Evolutionary conservation across 257 asterid genomes (phyloP).

Genomic region (Penstemon barbatus): DNA sequence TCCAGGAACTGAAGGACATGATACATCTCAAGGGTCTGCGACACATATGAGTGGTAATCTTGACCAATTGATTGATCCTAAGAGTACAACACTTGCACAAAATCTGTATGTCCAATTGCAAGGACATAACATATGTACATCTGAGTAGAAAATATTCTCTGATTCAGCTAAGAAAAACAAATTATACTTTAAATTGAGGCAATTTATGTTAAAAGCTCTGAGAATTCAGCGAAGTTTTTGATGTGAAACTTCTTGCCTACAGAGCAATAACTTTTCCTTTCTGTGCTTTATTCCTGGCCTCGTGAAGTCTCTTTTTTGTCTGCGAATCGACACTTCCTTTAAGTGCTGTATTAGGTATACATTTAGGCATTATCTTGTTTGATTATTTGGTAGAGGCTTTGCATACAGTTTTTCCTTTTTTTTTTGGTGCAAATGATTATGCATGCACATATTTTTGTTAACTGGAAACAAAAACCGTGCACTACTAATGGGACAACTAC

Average conservation of each 20-base stretch:
- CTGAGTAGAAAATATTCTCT: slow-evolving; percentile 2
- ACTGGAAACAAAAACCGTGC: slow-evolving; percentile 1
- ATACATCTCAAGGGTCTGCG: slow-evolving; percentile 57
- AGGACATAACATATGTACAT: slow-evolving; percentile 12
- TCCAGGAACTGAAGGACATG: slow-evolving; percentile 64
- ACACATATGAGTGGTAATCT: slow-evolving; percentile 47
- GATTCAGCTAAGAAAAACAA: slow-evolving; percentile 9
- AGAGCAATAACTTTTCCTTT: background rate
- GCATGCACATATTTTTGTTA: background rate
- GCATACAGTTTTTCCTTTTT: background rate
- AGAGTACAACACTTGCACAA: background rate
- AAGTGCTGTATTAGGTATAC: background rate
- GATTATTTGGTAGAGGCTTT: background rate
- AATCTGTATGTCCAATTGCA: slow-evolving; percentile 7
- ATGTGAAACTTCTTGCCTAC: slow-evolving; percentile 19
- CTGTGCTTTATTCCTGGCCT: slow-evolving; percentile 2
- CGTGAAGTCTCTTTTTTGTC: slow-evolving; percentile 4
- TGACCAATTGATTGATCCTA: slow-evolving; percentile 18
- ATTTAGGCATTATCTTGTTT: slow-evolving; percentile 5
- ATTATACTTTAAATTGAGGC: slow-evolving; percentile 19
- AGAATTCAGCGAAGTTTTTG: background rate
- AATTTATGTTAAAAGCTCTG: slow-evolving; percentile 9
- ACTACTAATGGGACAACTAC: background rate
- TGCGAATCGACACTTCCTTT: slow-evolving; percentile 9
- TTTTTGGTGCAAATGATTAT: background rate